phyloP scores from a whole-genome alignment of 1,284 basidiomycete species.

The Melanopsichium pennsylvanicum region DNA sequence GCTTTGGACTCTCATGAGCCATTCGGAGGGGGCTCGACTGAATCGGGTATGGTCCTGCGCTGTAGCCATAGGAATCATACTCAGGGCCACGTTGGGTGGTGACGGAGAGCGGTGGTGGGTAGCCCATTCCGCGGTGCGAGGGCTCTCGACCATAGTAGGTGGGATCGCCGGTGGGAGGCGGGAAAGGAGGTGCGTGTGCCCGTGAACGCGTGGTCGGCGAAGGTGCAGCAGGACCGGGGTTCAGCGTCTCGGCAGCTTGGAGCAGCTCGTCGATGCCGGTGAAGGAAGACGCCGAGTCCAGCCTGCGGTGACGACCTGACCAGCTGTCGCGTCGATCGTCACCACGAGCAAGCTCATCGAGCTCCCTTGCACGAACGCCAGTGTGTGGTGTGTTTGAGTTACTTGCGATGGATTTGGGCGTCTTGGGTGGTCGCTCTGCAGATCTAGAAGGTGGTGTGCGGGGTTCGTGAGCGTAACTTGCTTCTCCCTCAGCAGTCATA shows the following conservation, averaged over 20 bases:
- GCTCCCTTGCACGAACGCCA: slow-evolving; percentile 30
- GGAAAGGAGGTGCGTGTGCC: slow-evolving; percentile 16
- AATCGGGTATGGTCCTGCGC: slow-evolving; percentile 14
- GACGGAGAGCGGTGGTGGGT: slow-evolving; percentile 29
- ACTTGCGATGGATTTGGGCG: slow-evolving; percentile 34
- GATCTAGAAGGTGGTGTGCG: slow-evolving; percentile 31
- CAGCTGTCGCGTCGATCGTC: slow-evolving; percentile 38
- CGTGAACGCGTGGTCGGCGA: slow-evolving; percentile 27
- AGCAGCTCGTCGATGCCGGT: slow-evolving; percentile 64
- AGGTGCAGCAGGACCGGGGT: slow-evolving; percentile 43
- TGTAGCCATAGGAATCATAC: slow-evolving; percentile 35
- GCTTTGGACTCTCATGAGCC: slow-evolving; percentile 60
- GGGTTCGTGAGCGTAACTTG: slow-evolving; percentile 7
- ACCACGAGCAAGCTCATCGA: slow-evolving; percentile 28
- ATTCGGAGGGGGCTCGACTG: slow-evolving; percentile 43
- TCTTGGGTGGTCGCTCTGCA: slow-evolving; percentile 40
- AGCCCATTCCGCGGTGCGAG: slow-evolving; percentile 23
- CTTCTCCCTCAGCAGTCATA: slow-evolving; percentile 29
- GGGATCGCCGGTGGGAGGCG: slow-evolving; percentile 14
- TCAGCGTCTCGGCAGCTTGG: slow-evolving; percentile 62
- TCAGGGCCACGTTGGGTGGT: slow-evolving; percentile 21
- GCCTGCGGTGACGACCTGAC: slow-evolving; percentile 32
- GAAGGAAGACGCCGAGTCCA: slow-evolving; percentile 46
- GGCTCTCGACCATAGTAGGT: slow-evolving; percentile 29
- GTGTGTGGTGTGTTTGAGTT: slow-evolving; percentile 38